Evolutionary conservation across 768 basidiomycete genomes (phyloP).

Genomic region (Ramaria sp.): DNA sequence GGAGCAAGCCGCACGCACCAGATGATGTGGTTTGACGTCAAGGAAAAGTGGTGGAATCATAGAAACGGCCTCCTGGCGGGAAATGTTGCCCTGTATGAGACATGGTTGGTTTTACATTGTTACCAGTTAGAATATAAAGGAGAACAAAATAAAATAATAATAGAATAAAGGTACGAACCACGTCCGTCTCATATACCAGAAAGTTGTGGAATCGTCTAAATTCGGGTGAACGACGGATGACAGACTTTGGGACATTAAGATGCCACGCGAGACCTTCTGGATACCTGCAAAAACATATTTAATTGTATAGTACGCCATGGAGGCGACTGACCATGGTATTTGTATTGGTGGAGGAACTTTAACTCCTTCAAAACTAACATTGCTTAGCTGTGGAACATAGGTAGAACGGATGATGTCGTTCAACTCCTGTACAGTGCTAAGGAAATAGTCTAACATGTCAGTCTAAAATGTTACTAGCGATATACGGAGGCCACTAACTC

Average conservation of each 20-base stretch:
- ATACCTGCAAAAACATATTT: slow-evolving; percentile 50
- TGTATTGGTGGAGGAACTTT: slow-evolving; percentile 68
- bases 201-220: slow-evolving; percentile 95
- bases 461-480: slow-evolving; percentile 13
- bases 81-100: slow-evolving; percentile 74
- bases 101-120: too few relatives aligned
- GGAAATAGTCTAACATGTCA: slow-evolving; percentile 10
- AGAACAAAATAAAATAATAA: not conserved
- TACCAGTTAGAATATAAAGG: too few relatives aligned
- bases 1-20: slow-evolving; percentile 28
- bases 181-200: slow-evolving; percentile 95
- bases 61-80: slow-evolving; percentile 93
- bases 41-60: slow-evolving; percentile 98
- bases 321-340: slow-evolving; percentile 57
- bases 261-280: slow-evolving; percentile 96
- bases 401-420: slow-evolving; percentile 67
- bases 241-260: slow-evolving; percentile 82
- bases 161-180: slow-evolving; percentile 42
- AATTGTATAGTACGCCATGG: not conserved
- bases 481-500: slow-evolving; percentile 33
- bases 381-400: slow-evolving; percentile 67
- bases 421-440: slow-evolving; percentile 57
- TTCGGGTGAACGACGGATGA: slow-evolving; percentile 75
- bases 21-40: slow-evolving; percentile 88
- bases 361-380: slow-evolving; percentile 68